phyloP scores from a whole-genome alignment of 768 basidiomycete genomes.

The Pholiota molesta region DNA sequence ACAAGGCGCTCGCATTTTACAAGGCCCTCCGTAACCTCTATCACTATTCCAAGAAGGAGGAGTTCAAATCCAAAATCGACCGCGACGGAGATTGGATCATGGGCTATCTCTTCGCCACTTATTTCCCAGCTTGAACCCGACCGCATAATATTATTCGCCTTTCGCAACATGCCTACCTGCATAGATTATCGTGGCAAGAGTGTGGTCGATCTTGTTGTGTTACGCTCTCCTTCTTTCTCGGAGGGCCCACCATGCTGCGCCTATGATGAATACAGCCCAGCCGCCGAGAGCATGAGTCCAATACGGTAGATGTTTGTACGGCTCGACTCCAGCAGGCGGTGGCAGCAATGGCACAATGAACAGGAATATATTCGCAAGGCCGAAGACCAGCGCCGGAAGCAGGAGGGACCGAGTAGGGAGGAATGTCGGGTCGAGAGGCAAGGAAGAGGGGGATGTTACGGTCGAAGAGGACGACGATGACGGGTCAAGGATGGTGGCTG shows the following conservation, averaged over 20 bases:
- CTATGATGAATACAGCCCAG: constrained; percentile 40
- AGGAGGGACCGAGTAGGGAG: constrained; percentile 15
- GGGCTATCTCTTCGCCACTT: not conserved
- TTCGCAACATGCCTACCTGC: too few species aligned
- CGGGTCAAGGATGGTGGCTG: constrained; percentile 19
- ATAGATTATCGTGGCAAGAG: too few species aligned
- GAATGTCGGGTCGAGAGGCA: not conserved
- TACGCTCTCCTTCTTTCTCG: constrained; percentile 2
- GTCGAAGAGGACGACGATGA: not conserved
- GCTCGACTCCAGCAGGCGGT: constrained; percentile 48
- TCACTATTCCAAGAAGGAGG: not conserved
- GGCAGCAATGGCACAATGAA: constrained; percentile 54
- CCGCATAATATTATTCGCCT: too few species aligned
- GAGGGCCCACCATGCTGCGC: constrained; percentile 37
- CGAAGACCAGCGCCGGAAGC: constrained; percentile 46
- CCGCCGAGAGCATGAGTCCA: constrained; percentile 49
- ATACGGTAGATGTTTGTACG: constrained; percentile 59
- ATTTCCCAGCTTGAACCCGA: not conserved
- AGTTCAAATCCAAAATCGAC: constrained; percentile 2
- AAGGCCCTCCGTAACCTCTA: constrained; percentile 6
- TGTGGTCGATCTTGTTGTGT: not conserved
- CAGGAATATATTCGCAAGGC: constrained; percentile 63
- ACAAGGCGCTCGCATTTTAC: not conserved
- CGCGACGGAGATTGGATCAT: constrained; percentile 6
- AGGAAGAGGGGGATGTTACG: not conserved